Evolutionary conservation across 768 basidiomycete genomes (phyloP).

Genomic region (Rhodotorula toruloides): DNA sequence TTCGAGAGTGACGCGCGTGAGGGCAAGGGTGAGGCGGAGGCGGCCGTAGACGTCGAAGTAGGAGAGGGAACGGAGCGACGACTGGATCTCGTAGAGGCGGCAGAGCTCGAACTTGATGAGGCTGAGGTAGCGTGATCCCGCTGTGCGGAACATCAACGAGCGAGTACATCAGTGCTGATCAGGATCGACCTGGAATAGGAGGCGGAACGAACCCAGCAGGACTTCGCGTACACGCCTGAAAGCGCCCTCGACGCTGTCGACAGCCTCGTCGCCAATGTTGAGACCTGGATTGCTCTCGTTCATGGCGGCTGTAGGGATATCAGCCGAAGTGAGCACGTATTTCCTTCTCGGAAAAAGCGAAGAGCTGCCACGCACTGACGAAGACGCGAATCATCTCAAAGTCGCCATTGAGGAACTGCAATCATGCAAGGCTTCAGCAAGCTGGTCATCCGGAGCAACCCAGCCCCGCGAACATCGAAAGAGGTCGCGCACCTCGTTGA

Average conservation of each 20-base stretch:
- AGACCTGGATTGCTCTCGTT: slow-evolving; percentile 75
- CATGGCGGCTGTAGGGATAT: slow-evolving; percentile 59
- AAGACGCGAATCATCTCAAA: slow-evolving; percentile 74
- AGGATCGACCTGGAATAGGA: neutral
- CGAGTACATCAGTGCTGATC: rapidly evolving
- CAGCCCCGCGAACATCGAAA: too few relatives aligned
- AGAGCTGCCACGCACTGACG: slow-evolving; percentile 55
- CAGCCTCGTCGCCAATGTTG: slow-evolving; percentile 69
- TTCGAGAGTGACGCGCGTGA: slow-evolving; percentile 69
- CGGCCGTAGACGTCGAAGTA: slow-evolving; percentile 74
- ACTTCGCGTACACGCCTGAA: slow-evolving; percentile 68
- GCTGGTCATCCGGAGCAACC: too few relatives aligned
- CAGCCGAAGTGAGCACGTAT: too few relatives aligned
- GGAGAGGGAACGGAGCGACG: slow-evolving; percentile 65
- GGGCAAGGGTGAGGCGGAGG: slow-evolving; percentile 66
- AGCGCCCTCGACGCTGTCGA: slow-evolving; percentile 66
- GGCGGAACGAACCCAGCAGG: slow-evolving; percentile 58
- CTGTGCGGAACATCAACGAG: slow-evolving; percentile 13
- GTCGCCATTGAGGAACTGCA: slow-evolving; percentile 65
- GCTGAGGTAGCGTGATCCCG: slow-evolving; percentile 64
- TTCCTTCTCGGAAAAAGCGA: too few relatives aligned
- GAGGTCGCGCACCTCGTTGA: slow-evolving; percentile 56
- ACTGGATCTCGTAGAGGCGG: slow-evolving; percentile 76
- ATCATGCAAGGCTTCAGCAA: neutral
- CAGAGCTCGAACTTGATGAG: slow-evolving; percentile 66